Evolutionary conservation across 495 filamentous ascomycete genomes (phyloP).

Genomic region (Podospora sp.): DNA sequence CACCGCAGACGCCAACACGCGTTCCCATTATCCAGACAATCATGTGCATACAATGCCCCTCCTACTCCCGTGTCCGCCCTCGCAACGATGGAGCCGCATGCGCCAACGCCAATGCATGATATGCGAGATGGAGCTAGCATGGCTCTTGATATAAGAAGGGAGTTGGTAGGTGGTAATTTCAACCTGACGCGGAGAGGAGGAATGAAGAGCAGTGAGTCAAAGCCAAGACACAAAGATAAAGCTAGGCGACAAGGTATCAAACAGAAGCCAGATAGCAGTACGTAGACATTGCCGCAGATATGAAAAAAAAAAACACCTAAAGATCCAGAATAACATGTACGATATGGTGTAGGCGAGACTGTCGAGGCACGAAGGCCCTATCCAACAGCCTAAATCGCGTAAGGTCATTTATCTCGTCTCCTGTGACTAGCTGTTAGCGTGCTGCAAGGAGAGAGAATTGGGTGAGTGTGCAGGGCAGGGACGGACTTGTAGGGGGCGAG

Average conservation of each 20-base stretch:
- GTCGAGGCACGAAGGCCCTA: slow-evolving; percentile 4
- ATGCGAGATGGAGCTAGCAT: slow-evolving; percentile 9
- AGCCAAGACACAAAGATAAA: neutral
- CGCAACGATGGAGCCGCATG: slow-evolving; percentile 11
- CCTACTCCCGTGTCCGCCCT: slow-evolving; percentile 10
- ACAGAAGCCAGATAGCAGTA: slow-evolving; percentile 21
- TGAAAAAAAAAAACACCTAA: neutral
- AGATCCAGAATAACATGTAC: slow-evolving; percentile 4
- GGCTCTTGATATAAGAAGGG: slow-evolving; percentile 16
- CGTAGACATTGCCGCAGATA: neutral
- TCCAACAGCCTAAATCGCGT: neutral
- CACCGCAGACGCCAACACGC: neutral
- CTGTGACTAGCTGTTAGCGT: slow-evolving; percentile 11
- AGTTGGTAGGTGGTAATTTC: slow-evolving; percentile 11
- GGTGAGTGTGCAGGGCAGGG: neutral
- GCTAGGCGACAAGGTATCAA: slow-evolving; percentile 41
- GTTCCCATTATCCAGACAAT: neutral
- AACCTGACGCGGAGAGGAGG: neutral
- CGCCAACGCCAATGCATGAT: slow-evolving; percentile 28
- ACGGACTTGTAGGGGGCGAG: slow-evolving; percentile 23
- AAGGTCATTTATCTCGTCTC: slow-evolving; percentile 2
- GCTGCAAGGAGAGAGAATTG: neutral
- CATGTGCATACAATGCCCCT: neutral
- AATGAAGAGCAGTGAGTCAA: neutral
- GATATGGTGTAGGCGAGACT: neutral